These are phyloP conservation scores for Paraglomus brasilianum DNA, from an alignment of 192 early-diverging fungal genomes.

Conservation along the genomic window DNA sequence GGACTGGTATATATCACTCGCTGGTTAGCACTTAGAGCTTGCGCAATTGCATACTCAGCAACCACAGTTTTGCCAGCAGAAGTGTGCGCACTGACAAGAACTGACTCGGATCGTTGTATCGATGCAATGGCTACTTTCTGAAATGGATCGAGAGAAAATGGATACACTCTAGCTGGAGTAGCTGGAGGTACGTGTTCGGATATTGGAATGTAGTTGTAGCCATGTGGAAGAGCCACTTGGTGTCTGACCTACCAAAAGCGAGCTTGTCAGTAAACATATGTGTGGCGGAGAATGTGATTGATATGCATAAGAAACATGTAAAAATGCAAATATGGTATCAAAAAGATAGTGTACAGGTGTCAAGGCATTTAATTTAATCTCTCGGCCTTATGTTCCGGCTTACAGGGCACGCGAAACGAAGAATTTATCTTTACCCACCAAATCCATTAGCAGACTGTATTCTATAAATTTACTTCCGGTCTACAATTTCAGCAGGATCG, in stretches of 20 bases:
- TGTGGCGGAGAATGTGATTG: too few species aligned
- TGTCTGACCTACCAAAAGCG: conserved; percentile 72
- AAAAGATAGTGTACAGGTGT: too few species aligned
- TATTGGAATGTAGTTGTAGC: conserved; percentile 83
- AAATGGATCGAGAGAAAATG: conserved; percentile 94
- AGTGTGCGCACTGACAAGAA: conserved; percentile 95
- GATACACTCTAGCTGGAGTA: conserved; percentile 83
- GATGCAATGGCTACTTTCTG: conserved; percentile 84
- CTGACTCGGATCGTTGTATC: conserved; percentile 89
- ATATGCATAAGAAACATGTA: too few species aligned
- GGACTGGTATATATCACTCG: conserved; percentile 96
- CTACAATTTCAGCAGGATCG: too few species aligned
- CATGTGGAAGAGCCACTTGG: conserved; percentile 89
- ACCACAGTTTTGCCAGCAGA: conserved; percentile 98
- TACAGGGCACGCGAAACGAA: too few species aligned
- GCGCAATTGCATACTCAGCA: conserved; percentile 98
- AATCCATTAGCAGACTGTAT: too few species aligned
- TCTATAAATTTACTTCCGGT: too few species aligned
- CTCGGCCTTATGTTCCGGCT: too few species aligned
- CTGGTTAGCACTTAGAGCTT: conserved; percentile 82
- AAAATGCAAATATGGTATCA: too few species aligned
- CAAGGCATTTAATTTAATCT: too few species aligned
- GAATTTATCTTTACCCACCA: too few species aligned
- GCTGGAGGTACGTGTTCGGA: conserved; percentile 78
- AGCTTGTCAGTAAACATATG: too few species aligned